Evolutionary conservation across 306 rosid genomes (phyloP).

Genomic region (Cicer bijugum): DNA sequence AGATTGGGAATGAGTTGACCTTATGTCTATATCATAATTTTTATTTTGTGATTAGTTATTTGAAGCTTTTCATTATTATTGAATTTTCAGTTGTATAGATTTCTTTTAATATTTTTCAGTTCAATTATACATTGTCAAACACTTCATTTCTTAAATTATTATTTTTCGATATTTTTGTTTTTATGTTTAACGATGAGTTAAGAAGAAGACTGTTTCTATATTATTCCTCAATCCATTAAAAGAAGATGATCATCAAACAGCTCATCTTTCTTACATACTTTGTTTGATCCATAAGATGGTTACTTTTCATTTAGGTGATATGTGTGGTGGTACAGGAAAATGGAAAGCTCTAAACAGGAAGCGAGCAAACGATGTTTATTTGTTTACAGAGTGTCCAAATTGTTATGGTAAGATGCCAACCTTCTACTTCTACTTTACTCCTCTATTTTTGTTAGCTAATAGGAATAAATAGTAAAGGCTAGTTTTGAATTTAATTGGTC

Average conservation of each 20-base stretch:
- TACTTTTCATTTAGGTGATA: conserved; percentile 77
- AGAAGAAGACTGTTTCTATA: background rate
- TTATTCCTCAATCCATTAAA: background rate
- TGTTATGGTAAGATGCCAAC: conserved; percentile 73
- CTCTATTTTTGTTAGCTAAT: conserved; percentile 13
- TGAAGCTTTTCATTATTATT: too few relatives aligned
- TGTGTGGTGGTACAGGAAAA: conserved; percentile 99
- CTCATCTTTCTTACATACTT: conserved; percentile 14
- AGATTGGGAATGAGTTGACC: too few relatives aligned
- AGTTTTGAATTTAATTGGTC: background rate
- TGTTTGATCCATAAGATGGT: conserved; percentile 44
- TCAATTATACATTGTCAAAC: too few relatives aligned
- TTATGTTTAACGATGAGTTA: background rate
- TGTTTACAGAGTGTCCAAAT: conserved; percentile 95
- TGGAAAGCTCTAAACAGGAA: conserved; percentile 98
- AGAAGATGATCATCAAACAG: conserved; percentile 20
- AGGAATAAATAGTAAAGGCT: background rate
- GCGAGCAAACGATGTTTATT: conserved; percentile 91
- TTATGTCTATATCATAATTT: too few relatives aligned
- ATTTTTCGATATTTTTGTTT: too few relatives aligned
- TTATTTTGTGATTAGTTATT: too few relatives aligned
- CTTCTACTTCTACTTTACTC: background rate
- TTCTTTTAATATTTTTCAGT: too few relatives aligned
- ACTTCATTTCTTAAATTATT: too few relatives aligned
- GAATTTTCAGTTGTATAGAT: too few relatives aligned